Evolutionary conservation across 2,329 filamentous ascomycete genomes (phyloP), one percentile per base, ranked within the genome.

Genomic region (Colletotrichum filicis): DNA sequence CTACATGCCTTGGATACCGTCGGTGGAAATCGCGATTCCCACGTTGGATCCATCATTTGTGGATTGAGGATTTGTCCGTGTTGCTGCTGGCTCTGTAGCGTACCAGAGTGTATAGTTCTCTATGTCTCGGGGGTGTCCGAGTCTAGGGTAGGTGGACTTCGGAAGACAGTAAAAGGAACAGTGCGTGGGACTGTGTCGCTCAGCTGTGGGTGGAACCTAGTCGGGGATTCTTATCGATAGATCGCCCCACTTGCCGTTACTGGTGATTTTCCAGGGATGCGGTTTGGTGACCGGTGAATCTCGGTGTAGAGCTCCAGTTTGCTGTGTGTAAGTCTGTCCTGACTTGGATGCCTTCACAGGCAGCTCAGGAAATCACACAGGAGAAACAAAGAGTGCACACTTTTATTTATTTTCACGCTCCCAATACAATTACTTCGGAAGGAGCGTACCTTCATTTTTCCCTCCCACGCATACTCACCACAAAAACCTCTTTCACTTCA

Each of bases 1-100:
- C 26, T 71, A 19, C 74, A 75, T 28, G 74, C 74, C 42, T 75
- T 75, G 49, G 74, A 74, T 4, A 68, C 56, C 3, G 67, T 63
- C 16, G 74, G 74, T 19, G 60, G 66, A 6, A 71, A 73, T 24
- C 7, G 66, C 28, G 66, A 12, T 8, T 70, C 66, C 66, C 66
- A 70, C 9, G 19, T 61, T 9, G 66, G 60, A 57, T 73, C 66
- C 66, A 73, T 73, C 26, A 24, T 12, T 12, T 24, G 24, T 8
- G 30, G n/a, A 32, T 14, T n/a, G 22, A 2, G n/a, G n/a, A 3
- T 19, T 16, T 24, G 26, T n/a, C n/a, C n/a, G 28, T 42, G 49
- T 60, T 52, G 24, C 16, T 28, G 14, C 16, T 52, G 57, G 26
- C 35, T 63, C n/a, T 35, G 52, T 52, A 8, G 16, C 42, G n/a